A percentile compares a stretch with the other conserved stretches of the same genome.
These are phyloP conservation scores for Tagetes erecta DNA, from an alignment of 129 eudicot species.

Conservation along the genomic window DNA sequence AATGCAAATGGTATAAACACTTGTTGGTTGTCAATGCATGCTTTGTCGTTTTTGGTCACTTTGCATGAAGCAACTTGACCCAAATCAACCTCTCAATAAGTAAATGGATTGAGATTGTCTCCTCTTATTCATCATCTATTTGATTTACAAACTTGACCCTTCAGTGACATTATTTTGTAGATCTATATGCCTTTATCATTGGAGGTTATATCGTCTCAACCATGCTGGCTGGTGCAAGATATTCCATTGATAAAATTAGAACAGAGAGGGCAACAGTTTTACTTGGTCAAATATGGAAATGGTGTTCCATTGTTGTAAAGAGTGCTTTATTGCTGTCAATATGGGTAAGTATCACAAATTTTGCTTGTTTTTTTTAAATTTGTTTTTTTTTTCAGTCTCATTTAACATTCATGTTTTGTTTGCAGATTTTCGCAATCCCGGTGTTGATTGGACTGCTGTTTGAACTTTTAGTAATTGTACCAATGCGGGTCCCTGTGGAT, in stretches of 20 bases:
- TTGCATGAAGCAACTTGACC: not conserved
- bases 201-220: conserved; percentile 93
- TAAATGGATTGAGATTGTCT: not conserved
- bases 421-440: conserved; percentile 82
- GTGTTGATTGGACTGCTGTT: conserved; percentile 82
- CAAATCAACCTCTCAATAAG: not conserved
- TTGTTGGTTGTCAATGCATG: too few species aligned
- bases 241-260: conserved; percentile 59
- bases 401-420: not conserved
- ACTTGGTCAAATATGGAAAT: conserved; percentile 73
- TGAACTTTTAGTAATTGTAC: conserved; percentile 87
- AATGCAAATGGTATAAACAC: too few species aligned
- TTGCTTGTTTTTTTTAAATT: not conserved
- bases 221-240: conserved; percentile 76
- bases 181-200: conserved; percentile 80
- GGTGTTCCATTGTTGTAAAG: conserved; percentile 82
- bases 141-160: not conserved
- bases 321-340: conserved; percentile 76
- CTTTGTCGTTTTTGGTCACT: too few species aligned
- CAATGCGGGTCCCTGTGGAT: conserved; percentile 88
- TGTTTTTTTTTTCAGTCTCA: not conserved
- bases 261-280: conserved; percentile 69
- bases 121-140: not conserved
- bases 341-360: conserved; percentile 56
- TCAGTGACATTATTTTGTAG: conserved; percentile 29